These are phyloP conservation scores for Fraxinus latifolia DNA, from an alignment of 305 asterid genomes.

Conservation along the genomic window DNA sequence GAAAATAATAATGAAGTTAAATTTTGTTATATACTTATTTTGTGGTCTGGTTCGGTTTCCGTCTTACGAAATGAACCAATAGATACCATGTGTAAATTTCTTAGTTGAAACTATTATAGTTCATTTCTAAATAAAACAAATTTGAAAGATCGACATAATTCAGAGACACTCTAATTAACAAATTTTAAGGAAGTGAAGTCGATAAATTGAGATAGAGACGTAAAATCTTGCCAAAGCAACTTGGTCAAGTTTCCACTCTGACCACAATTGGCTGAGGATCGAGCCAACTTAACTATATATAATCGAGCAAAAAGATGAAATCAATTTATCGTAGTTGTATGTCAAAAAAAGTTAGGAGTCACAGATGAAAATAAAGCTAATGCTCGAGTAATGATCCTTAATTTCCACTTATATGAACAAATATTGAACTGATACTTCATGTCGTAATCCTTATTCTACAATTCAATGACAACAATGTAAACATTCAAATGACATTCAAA, in stretches of 20 bases:
- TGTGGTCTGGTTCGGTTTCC: neutral
- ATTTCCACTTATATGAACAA: neutral
- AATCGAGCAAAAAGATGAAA: neutral
- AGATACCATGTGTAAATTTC: neutral
- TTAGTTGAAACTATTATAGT: neutral
- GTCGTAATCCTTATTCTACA: neutral
- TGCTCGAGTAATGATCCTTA: neutral
- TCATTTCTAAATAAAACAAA: neutral
- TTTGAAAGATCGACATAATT: neutral
- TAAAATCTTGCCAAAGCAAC: neutral
- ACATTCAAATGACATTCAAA: neutral
- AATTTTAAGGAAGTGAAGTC: neutral
- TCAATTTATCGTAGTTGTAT: neutral
- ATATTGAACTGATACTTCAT: neutral
- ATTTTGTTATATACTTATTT: neutral
- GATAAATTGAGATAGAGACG: neutral
- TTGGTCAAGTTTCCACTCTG: neutral
- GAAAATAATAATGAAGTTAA: neutral
- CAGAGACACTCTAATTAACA: neutral
- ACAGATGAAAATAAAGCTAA: neutral
- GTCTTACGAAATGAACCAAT: neutral
- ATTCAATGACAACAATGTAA: neutral
- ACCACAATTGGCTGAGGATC: neutral
- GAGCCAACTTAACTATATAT: neutral
- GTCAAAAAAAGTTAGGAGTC: neutral